A percentile compares a stretch with the other conserved stretches of the same genome.
These are phyloP conservation scores for Candida golubevii DNA, from an alignment of 805 yeast genomes.

Conservation along the genomic window DNA sequence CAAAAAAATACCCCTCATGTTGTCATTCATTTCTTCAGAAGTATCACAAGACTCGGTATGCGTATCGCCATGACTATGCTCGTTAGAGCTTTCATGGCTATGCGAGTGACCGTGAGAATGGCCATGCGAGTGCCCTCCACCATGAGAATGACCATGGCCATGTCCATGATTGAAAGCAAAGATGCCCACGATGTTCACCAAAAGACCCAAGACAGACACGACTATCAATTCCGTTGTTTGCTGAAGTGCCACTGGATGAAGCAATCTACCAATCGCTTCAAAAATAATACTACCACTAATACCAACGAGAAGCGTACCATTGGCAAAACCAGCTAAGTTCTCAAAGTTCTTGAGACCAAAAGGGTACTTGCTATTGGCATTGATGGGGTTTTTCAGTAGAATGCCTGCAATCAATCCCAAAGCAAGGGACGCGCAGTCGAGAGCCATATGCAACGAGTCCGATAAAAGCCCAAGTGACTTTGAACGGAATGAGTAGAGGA, in stretches of 20 bases:
- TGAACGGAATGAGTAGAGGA: conserved; percentile 86
- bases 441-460: conserved; percentile 93
- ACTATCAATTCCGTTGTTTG: conserved; percentile 79
- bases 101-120: conserved; percentile 35
- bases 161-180: conserved; percentile 92
- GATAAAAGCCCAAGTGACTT: conserved; percentile 87
- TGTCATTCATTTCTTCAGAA: conserved; percentile 41
- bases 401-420: conserved; percentile 86
- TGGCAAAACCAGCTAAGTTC: conserved; percentile 91
- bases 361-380: conserved; percentile 68
- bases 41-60: conserved; percentile 3
- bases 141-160: conserved; percentile 34
- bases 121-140: conserved; percentile 40
- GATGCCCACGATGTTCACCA: conserved; percentile 88
- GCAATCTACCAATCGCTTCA: conserved; percentile 80
- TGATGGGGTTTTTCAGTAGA: conserved; percentile 35
- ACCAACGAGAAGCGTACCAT: conserved; percentile 83
- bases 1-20: conserved; percentile 90
- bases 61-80: conserved; percentile 2
- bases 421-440: conserved; percentile 87
- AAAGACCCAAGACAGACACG: conserved; percentile 78
- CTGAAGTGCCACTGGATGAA: conserved; percentile 71
- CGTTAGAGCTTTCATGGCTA: conserved; percentile 8
- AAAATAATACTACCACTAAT: conserved; percentile 84
- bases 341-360: conserved; percentile 84